Evolutionary conservation across 306 rosid species (phyloP), one percentile per base, ranked within the genome.

Genomic region (Luffa acutangula): DNA sequence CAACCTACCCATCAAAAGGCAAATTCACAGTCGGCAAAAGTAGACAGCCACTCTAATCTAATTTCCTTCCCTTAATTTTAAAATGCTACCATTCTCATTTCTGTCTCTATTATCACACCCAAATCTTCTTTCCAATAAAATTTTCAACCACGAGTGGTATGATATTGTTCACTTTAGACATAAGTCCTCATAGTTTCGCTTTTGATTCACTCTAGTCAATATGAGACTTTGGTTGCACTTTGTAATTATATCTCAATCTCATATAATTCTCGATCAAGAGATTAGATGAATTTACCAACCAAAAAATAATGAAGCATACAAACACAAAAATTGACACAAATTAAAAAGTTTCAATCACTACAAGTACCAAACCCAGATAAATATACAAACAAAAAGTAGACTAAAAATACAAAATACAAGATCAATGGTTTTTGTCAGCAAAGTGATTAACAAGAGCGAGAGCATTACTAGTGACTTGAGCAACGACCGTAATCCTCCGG

Each of bases 381-480:
- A 8, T 65, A 65, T 37, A 65, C 72, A 37, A 65, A 12, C n/a
- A 62, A 36, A 53, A 53, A 18, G 3, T 5, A 60, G 18, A 63
- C 70, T 13, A 1, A 7, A 2, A 53, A 53, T 53, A 3, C 25
- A 18, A 34, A 34, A 5, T 33, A 62, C 69, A 63, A 63, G 6
- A 63, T 15, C 8, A 79, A 53, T 3, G 17, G 80, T 87, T 91
- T 48, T 51, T 81, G 0, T 92, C 82, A 7, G 90, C 91, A 49
- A 89, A 93, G 78, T 84, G 88, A 83, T 87, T 91, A 59, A 91
- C 93, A 82, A 93, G 67, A 18, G 97, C 97, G 34, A 93, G 94
- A 0, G 91, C 90, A 64, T 93, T 93, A 82, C 97, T 93, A 4
- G 94, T 93, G n/a, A 91, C 77, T 56, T 89, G 97, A 85, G 96